phyloP scores from a whole-genome alignment of 192 early-diverging fungal genomes.

The Backusella sp. region DNA sequence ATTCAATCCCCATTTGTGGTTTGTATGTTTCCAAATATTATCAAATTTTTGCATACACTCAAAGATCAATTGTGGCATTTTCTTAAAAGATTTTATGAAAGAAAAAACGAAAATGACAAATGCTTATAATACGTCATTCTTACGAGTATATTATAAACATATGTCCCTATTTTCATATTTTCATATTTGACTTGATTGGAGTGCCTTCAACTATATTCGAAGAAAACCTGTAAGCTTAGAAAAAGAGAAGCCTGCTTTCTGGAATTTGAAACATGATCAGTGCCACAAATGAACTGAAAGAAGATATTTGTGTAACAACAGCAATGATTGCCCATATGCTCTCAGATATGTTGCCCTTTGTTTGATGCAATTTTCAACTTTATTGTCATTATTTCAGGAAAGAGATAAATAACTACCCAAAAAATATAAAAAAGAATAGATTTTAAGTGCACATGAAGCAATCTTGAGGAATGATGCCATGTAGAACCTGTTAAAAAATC shows the following conservation, averaged over 20 bases:
- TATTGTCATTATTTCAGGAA: too few species aligned
- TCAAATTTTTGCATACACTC: neutral
- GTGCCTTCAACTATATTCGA: neutral
- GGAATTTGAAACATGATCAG: neutral
- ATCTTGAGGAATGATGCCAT: neutral
- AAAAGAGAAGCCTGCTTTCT: neutral
- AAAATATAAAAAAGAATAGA: neutral
- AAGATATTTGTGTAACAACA: neutral
- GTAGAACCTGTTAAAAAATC: neutral
- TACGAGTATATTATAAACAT: neutral
- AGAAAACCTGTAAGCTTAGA: neutral
- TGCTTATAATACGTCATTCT: neutral
- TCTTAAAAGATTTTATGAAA: neutral
- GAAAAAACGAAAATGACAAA: neutral
- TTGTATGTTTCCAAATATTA: neutral
- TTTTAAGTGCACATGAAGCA: neutral
- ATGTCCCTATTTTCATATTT: neutral
- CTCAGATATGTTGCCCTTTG: neutral
- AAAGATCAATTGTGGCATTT: neutral
- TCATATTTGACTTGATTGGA: neutral
- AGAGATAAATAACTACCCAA: neutral
- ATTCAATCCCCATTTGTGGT: too few species aligned
- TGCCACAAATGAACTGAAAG: neutral
- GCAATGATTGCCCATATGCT: neutral
- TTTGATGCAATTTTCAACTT: neutral